Conservation (phyloP, 139 green algal genomes). For the Coccomyxa sp. region DNA sequence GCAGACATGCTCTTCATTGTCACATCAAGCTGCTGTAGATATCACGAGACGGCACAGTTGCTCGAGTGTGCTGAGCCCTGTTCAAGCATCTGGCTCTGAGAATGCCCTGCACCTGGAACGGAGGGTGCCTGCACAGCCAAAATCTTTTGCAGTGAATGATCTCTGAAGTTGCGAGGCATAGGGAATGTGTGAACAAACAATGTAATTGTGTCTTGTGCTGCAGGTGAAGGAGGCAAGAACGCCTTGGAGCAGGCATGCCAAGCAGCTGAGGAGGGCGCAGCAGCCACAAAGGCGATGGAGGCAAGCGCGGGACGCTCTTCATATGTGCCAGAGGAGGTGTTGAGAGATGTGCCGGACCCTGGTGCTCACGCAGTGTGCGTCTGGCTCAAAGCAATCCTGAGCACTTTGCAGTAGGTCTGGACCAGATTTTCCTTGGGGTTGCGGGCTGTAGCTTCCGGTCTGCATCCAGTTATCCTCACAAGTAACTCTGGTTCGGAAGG, state of each 20-base stretch:
- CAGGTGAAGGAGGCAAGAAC: not conserved
- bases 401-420: too few species aligned
- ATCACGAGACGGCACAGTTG: too few species aligned
- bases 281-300: constrained; percentile 54
- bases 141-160: not conserved
- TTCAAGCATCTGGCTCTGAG: not conserved
- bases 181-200: not conserved
- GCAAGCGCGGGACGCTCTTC: constrained; percentile 50
- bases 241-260: constrained; percentile 9
- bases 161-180: not conserved
- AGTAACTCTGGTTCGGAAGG: too few species aligned
- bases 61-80: not conserved
- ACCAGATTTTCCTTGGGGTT: too few species aligned
- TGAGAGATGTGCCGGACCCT: constrained; percentile 49
- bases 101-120: not conserved
- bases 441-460: too few species aligned
- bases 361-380: constrained; percentile 54
- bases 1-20: too few species aligned
- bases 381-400: constrained; percentile 66
- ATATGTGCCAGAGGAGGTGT: constrained; percentile 55
- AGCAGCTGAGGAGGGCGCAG: constrained; percentile 55
- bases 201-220: not conserved
- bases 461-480: too few species aligned
- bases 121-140: too few species aligned
- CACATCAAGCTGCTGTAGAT: too few species aligned